These are phyloP conservation scores for Trichomonascaceae sp. DNA, from an alignment of 1,139 yeast species.

Conservation along the genomic window DNA sequence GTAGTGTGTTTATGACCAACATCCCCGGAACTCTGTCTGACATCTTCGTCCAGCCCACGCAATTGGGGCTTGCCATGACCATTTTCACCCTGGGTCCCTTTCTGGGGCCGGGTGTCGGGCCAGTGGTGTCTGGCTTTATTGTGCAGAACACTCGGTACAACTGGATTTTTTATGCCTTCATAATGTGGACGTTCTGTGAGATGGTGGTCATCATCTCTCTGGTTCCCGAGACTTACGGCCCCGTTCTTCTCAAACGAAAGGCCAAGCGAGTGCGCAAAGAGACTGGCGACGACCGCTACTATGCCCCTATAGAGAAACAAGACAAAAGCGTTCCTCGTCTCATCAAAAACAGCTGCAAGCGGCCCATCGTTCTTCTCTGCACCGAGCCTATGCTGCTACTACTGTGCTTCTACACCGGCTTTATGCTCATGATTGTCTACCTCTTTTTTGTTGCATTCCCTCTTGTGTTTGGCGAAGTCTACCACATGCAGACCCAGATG, in stretches of 20 bases:
- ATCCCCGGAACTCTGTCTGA: conserved; percentile 72
- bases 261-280: conserved; percentile 45
- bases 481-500: conserved; percentile 26
- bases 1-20: conserved; percentile 58
- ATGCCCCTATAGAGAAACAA: conserved; percentile 35
- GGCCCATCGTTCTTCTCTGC: conserved; percentile 44
- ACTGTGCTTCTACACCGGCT: conserved; percentile 49
- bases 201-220: conserved; percentile 39
- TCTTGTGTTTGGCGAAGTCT: conserved; percentile 36
- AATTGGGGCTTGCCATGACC: conserved; percentile 59
- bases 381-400: conserved; percentile 50
- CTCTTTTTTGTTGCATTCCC: conserved; percentile 55
- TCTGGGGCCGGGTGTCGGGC: conserved; percentile 66
- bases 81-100: conserved; percentile 62
- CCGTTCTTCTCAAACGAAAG: conserved; percentile 43
- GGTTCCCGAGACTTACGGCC: conserved; percentile 66
- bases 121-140: conserved; percentile 55
- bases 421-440: conserved; percentile 46
- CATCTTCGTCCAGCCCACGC: conserved; percentile 36
- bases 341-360: conserved; percentile 30
- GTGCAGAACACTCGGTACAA: conserved; percentile 38
- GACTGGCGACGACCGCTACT: conserved; percentile 42
- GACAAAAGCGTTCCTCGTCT: conserved; percentile 21
- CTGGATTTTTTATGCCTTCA: conserved; percentile 51
- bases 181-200: conserved; percentile 54